Evolutionary conservation across 208 protist species (phyloP).

Genomic region (Tritrichomonas foetus): DNA sequence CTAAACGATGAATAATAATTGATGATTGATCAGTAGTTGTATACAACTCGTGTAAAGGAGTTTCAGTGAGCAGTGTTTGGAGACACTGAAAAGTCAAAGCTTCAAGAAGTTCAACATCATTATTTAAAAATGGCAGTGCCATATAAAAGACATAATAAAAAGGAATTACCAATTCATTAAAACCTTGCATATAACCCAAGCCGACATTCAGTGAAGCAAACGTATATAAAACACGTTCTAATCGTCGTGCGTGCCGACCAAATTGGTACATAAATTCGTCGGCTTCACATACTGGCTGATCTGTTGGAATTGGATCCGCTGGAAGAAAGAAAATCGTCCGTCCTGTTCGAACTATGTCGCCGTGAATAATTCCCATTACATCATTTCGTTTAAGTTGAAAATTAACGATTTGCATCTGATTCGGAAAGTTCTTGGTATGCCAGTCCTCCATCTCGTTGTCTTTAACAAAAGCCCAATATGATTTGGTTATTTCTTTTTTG

Average conservation of each 20-base stretch:
- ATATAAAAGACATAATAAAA: not conserved
- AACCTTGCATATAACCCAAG: constrained; percentile 39
- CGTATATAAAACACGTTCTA: not conserved
- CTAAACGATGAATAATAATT: not conserved
- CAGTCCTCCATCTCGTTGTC: not conserved
- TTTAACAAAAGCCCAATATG: constrained; percentile 14
- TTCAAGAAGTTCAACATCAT: not conserved
- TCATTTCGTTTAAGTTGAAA: not conserved
- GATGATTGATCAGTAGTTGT: not conserved
- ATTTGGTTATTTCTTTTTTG: not conserved
- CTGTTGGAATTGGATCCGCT: not conserved
- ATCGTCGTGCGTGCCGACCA: not conserved
- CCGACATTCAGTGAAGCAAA: not conserved
- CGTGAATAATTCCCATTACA: not conserved
- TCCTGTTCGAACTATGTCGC: not conserved
- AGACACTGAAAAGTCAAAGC: not conserved
- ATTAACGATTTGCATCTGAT: not conserved
- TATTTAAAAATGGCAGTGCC: not conserved
- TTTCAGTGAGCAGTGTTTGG: not conserved
- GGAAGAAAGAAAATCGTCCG: not conserved
- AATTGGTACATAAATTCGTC: not conserved
- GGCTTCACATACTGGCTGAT: not conserved
- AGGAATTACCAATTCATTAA: not conserved
- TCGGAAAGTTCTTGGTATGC: not conserved
- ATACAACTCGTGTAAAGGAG: not conserved